phyloP scores from a whole-genome alignment of 106 monocot genomes.

The Vanilla planifolia region DNA sequence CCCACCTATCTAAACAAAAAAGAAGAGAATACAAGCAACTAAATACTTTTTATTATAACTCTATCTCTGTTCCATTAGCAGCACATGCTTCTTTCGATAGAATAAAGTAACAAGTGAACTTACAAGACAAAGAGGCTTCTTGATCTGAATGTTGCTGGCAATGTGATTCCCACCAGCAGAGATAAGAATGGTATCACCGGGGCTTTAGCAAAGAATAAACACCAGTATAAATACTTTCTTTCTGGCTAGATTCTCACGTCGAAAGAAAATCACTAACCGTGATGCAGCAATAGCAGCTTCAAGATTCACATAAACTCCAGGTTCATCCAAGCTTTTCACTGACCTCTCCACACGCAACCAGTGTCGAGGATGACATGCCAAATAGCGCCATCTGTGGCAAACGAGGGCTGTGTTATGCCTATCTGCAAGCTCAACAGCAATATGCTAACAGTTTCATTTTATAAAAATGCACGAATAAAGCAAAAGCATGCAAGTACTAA shows the following conservation, averaged over 20 bases:
- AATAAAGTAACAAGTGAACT: slow-evolving; percentile 22
- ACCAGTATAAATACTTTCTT: slow-evolving; percentile 11
- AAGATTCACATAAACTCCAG: slow-evolving; percentile 73
- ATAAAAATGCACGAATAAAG: not conserved
- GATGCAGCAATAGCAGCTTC: slow-evolving; percentile 80
- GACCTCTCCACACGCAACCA: slow-evolving; percentile 89
- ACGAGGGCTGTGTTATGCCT: slow-evolving; percentile 94
- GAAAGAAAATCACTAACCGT: slow-evolving; percentile 40
- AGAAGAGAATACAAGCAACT: not conserved
- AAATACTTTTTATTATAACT: not conserved
- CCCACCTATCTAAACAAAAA: slow-evolving; percentile 66
- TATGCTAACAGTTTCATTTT: slow-evolving; percentile 32
- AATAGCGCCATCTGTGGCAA: slow-evolving; percentile 91
- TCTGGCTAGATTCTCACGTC: not conserved
- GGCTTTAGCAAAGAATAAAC: slow-evolving; percentile 44
- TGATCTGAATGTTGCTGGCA: slow-evolving; percentile 75
- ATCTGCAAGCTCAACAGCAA: slow-evolving; percentile 71
- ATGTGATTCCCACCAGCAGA: slow-evolving; percentile 60
- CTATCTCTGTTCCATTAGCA: not conserved
- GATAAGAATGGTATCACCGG: slow-evolving; percentile 95
- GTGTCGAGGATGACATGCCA: slow-evolving; percentile 86
- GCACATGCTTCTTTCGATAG: not conserved
- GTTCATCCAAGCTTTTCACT: slow-evolving; percentile 33
- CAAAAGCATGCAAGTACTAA: not conserved
- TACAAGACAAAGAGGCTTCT: slow-evolving; percentile 92